These are phyloP conservation scores for Candida anutae DNA, from an alignment of 1,139 yeast genomes.

Conservation along the genomic window DNA sequence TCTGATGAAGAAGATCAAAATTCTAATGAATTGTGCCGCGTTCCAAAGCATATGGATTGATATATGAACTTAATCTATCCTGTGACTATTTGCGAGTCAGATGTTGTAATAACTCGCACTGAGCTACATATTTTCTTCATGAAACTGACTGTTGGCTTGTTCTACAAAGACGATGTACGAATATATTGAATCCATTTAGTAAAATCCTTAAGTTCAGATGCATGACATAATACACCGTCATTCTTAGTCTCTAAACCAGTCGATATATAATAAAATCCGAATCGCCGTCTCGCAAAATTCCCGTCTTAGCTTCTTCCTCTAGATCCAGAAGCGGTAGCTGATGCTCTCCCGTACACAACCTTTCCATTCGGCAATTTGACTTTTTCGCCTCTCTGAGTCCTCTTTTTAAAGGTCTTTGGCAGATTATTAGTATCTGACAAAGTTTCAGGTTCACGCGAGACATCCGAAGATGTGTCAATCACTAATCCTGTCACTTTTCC, in stretches of 20 bases:
- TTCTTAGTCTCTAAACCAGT: no score
- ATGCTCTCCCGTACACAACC: conserved; percentile 40
- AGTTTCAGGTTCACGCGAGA: conserved; percentile 4
- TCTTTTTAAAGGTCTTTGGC: conserved; percentile 21
- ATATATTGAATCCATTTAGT: no score
- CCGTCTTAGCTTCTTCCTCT: no score
- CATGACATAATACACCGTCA: no score
- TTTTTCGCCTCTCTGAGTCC: conserved; percentile 35
- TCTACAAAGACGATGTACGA: no score
- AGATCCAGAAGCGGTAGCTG: conserved; percentile 7
- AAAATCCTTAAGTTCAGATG: no score
- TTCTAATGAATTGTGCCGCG: conserved; percentile 23
- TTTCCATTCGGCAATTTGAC: conserved; percentile 54
- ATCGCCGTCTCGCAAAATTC: no score
- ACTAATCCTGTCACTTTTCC: conserved; percentile 26
- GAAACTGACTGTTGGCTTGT: no score
- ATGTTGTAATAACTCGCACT: no score
- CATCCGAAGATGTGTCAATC: conserved; percentile 15
- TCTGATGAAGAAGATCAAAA: conserved; percentile 22
- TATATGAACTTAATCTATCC: conserved; percentile 2
- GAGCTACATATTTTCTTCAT: no score
- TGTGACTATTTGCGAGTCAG: no score
- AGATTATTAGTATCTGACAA: conserved; percentile 6
- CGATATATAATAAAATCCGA: no score
- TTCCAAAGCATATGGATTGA: conserved; percentile 31